Conservation (phyloP, 768 basidiomycete species). For the Trametes coccinea region DNA sequence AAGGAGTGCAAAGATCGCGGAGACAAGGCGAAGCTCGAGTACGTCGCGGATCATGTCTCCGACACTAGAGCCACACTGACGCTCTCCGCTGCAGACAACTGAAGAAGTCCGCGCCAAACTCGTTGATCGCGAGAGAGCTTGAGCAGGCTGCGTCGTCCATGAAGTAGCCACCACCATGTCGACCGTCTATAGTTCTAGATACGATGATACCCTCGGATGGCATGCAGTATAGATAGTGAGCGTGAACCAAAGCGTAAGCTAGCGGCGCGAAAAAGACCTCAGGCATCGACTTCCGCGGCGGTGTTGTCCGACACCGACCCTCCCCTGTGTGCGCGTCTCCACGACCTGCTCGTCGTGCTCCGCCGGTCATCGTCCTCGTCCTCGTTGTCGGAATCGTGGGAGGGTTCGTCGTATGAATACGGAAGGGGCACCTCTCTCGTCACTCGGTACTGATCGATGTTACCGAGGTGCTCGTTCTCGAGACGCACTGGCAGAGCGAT, state of each 20-base stretch:
- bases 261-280: not conserved
- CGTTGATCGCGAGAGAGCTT: constrained; percentile 76
- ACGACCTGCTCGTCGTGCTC: constrained; percentile 24
- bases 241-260: not conserved
- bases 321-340: constrained; percentile 28
- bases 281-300: not conserved
- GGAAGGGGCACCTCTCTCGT: constrained; percentile 85
- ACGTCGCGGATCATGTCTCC: constrained; percentile 36
- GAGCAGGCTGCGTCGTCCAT: constrained; percentile 59
- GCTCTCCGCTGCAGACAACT: constrained; percentile 53
- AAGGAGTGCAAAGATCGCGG: constrained; percentile 87
- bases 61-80: not conserved
- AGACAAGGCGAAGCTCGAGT: constrained; percentile 86
- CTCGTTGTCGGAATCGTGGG: constrained; percentile 45
- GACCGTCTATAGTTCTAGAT: not conserved
- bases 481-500: constrained; percentile 56
- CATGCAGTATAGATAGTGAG: not conserved
- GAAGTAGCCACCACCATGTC: constrained; percentile 44
- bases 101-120: constrained; percentile 74
- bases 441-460: constrained; percentile 89
- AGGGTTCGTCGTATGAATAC: constrained; percentile 54
- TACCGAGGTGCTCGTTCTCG: constrained; percentile 92
- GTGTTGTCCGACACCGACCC: not conserved
- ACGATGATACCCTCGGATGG: not conserved
- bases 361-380: constrained; percentile 41